phyloP scores from a whole-genome alignment of 257 asterid genomes.

The Solanum virginianum region DNA sequence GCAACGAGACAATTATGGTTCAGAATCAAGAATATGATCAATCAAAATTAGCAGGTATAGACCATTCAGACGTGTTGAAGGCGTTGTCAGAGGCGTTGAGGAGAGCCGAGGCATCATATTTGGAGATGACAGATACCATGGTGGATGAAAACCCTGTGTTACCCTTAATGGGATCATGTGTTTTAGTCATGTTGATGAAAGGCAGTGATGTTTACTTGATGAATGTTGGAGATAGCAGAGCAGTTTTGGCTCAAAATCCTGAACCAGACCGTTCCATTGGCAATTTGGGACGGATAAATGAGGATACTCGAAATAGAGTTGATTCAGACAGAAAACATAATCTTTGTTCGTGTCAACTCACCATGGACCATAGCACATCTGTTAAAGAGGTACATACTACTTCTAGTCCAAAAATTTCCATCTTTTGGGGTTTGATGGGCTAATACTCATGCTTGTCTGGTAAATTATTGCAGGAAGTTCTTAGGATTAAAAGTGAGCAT shows the following conservation, averaged over 20 bases:
- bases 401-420: not conserved
- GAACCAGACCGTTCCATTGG: conserved; percentile 31
- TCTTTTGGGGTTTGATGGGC: not conserved
- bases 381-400: conserved; percentile 46
- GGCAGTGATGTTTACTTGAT: conserved; percentile 79
- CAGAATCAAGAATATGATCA: not conserved
- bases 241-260: conserved; percentile 50
- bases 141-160: conserved; percentile 71
- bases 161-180: conserved; percentile 95
- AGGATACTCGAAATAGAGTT: conserved; percentile 23
- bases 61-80: conserved; percentile 57
- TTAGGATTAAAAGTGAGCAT: conserved; percentile 61
- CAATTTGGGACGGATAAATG: conserved; percentile 9
- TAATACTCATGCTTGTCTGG: not conserved
- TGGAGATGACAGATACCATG: conserved; percentile 79
- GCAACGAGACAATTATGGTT: not conserved
- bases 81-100: conserved; percentile 73
- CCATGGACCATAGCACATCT: conserved; percentile 78
- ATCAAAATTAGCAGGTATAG: not conserved
- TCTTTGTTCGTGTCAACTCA: conserved; percentile 60
- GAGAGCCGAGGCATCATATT: conserved; percentile 64
- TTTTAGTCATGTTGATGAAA: conserved; percentile 87
- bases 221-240: conserved; percentile 94
- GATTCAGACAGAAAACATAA: conserved; percentile 39
- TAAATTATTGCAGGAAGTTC: conserved; percentile 46